phyloP scores from a whole-genome alignment of 345 rosid genomes.

The Eucalyptus sp. region DNA sequence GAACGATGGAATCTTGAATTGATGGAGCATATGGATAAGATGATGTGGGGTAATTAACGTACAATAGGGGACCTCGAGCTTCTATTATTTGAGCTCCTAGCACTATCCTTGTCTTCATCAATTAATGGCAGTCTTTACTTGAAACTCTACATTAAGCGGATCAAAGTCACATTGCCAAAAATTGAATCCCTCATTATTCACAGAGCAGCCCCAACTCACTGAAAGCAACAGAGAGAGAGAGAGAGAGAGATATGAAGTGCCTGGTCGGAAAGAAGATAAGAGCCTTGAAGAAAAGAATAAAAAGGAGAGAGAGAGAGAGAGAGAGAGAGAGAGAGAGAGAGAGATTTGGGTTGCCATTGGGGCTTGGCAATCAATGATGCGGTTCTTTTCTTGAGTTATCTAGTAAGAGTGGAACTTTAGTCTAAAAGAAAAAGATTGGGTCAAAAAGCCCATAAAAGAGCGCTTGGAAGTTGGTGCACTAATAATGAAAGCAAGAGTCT shows the following conservation, averaged over 20 bases:
- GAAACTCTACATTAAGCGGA: background rate
- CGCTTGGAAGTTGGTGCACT: slow-evolving; percentile 32
- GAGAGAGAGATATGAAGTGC: background rate
- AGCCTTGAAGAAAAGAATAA: background rate
- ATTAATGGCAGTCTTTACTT: background rate
- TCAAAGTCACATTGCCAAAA: background rate
- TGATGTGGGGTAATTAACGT: background rate
- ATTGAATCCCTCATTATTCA: background rate
- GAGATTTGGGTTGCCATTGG: background rate
- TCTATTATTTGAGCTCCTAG: background rate
- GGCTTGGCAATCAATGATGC: background rate
- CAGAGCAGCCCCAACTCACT: background rate
- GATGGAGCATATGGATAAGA: background rate
- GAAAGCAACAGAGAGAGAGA: background rate
- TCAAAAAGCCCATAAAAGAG: slow-evolving; percentile 16
- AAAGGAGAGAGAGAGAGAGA: background rate
- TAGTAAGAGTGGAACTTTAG: background rate
- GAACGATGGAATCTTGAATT: background rate
- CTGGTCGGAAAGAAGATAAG: background rate
- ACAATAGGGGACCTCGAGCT: background rate
- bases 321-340: background rate
- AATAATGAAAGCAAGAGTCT: background rate
- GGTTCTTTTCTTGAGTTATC: background rate
- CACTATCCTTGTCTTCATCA: background rate
- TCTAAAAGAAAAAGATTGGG: slow-evolving; percentile 13